Percentiles rank a stretch among this genome's conserved stretches.
phyloP scores from a whole-genome alignment of 164 flowering plant genomes.

The Tetrastigma voinierianum region DNA sequence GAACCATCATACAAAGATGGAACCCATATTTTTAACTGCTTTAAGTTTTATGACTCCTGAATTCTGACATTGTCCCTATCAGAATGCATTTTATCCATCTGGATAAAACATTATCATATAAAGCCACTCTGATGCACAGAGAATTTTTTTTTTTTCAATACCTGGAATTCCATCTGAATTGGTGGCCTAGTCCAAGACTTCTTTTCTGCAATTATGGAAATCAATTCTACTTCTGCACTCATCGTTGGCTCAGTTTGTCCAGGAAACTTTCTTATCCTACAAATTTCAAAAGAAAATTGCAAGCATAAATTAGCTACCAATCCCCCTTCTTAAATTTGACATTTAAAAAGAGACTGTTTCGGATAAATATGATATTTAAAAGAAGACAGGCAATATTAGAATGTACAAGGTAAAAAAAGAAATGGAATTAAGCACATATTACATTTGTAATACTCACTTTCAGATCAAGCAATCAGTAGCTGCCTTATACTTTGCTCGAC shows the following conservation, averaged over 20 bases:
- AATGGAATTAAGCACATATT: background rate
- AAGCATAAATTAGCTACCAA: no score
- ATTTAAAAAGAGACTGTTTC: no score
- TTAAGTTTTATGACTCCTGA: no score
- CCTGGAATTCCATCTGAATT: slow-evolving; percentile 99
- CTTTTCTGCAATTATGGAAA: slow-evolving; percentile 92
- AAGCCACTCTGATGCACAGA: background rate
- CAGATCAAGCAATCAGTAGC: slow-evolving; percentile 95
- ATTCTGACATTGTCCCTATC: no score
- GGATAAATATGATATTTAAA: background rate
- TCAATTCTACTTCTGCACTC: slow-evolving; percentile 98
- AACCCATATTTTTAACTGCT: no score
- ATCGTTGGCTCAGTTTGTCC: slow-evolving; percentile 98
- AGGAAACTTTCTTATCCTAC: slow-evolving; percentile 95
- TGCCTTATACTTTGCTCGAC: slow-evolving; percentile 95
- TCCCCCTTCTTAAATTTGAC: no score
- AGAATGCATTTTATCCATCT: no score
- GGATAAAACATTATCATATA: background rate
- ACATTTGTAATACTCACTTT: slow-evolving; percentile 69
- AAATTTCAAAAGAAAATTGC: slow-evolving; percentile 7
- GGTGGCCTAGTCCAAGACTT: slow-evolving; percentile 99
- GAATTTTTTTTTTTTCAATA: slow-evolving; percentile 13
- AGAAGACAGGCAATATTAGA: background rate
- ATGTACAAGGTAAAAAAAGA: background rate
- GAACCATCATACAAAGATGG: no score